A percentile compares a stretch with the other conserved stretches of the same genome.
These are phyloP conservation scores for Lentinula sp. DNA, from an alignment of 768 basidiomycete genomes.

Conservation along the genomic window DNA sequence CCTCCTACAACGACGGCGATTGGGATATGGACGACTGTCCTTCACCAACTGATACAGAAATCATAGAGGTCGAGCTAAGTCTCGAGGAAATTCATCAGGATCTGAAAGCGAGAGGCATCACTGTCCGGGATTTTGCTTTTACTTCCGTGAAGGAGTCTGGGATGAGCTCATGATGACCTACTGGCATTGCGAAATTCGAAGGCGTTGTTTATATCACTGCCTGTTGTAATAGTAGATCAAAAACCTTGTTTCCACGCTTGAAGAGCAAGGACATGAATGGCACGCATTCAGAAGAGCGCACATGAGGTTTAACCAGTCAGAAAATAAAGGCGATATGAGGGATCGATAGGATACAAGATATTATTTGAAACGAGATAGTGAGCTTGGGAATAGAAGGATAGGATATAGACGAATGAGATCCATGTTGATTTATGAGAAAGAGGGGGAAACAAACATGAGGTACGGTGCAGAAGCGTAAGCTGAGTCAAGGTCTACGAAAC, in stretches of 20 bases:
- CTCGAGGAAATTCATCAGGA: neutral
- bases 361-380: neutral
- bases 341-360: neutral
- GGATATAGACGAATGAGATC: too few species aligned
- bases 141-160: neutral
- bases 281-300: neutral
- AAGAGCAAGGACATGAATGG: too few species aligned
- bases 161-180: too few species aligned
- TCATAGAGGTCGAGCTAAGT: neutral
- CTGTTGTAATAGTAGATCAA: too few species aligned
- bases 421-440: neutral
- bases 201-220: too few species aligned
- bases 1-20: neutral
- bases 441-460: neutral
- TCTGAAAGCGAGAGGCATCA: neutral
- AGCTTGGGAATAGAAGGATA: too few species aligned
- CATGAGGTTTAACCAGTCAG: neutral
- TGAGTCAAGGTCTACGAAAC: too few species aligned
- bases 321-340: neutral
- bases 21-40: neutral
- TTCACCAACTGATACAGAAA: neutral
- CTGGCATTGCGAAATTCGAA: too few species aligned
- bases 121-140: neutral
- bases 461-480: too few species aligned
- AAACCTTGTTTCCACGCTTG: too few species aligned